Evolutionary conservation across 768 basidiomycete genomes (phyloP), one percentile per base, ranked within the genome.

Genomic region (Coprinopsis sp.): DNA sequence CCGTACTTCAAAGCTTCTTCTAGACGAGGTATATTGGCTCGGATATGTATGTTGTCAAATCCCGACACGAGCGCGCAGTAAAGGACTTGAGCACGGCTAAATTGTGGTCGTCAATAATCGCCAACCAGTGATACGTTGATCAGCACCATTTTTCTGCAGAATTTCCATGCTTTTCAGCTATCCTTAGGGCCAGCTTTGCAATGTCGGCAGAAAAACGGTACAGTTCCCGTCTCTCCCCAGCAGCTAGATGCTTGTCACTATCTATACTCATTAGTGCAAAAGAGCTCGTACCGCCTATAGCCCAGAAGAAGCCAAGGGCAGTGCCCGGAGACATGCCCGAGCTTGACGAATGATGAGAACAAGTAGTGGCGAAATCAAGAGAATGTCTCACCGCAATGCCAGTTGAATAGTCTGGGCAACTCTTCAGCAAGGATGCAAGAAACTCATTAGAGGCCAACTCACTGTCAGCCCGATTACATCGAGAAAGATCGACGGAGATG

Each of bases 271-370:
- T n/a, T 36, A 37, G n/a, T 46, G 19, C 39, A 27, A 4, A 31
- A 23, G 10, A 22, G 23, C 11, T 41, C 62, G 23, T 54, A 82
- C 82, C 81, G 59, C 77, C 78, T 5, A 84, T 64, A 12, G 79
- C 76, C 82, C 81, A 87, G 57, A 87, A 83, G 62, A 88, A 83
- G 5, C 86, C 86, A 14, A 83, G 62, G 1, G 82, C 78, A 6
- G 82, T 80, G 4, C 82, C 82, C 13, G 83, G 75, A 6, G 80
- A 74, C 70, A 88, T 82, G 4, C 84, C 86, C 45, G 73, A 77
- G 22, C 82, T 85, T 44, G 16, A 16, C 34, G 22, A 44, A 36
- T 42, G 30, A 31, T 18, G 28, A 25, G 5, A 14, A 31, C 25
- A 8, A 8, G 13, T 18, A 28, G 40, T n/a, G 27, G 23, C 19